A percentile compares a stretch with the other conserved stretches of the same genome.
These are phyloP conservation scores for Hansenula lynferdii DNA, from an alignment of 1,139 yeast species.

Conservation along the genomic window DNA sequence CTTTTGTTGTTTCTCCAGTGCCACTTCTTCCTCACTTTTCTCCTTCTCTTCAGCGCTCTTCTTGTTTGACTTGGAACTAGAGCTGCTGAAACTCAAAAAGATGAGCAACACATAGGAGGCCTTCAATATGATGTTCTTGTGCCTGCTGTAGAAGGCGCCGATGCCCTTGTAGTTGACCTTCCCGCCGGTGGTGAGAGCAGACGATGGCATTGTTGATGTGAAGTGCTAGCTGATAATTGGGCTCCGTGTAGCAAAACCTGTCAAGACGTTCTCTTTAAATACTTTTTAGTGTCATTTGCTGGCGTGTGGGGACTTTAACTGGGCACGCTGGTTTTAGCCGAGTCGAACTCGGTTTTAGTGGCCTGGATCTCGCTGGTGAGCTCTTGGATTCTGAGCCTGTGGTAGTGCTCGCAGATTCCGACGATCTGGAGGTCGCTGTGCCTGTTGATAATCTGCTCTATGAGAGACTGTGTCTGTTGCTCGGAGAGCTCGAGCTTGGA, in stretches of 20 bases:
- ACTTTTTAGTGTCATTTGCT: no score
- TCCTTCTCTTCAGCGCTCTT: background rate
- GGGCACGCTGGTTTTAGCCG: constrained; percentile 1
- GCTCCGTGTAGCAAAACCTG: no score
- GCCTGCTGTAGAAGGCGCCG: constrained; percentile 31
- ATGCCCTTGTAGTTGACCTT: background rate
- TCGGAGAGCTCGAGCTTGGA: constrained; percentile 7
- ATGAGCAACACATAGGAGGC: constrained; percentile 43
- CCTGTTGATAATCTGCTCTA: constrained; percentile 2
- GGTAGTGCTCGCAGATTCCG: constrained; percentile 18
- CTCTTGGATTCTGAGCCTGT: constrained; percentile 13
- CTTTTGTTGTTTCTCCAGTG: no score
- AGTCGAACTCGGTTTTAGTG: constrained; percentile 8
- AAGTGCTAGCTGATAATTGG: no score
- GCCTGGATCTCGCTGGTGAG: constrained; percentile 9
- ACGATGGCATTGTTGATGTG: no score
- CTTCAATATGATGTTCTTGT: constrained; percentile 44
- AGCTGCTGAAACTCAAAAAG: constrained; percentile 22
- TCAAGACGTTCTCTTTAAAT: no score
- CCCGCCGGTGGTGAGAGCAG: no score
- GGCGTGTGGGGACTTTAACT: background rate
- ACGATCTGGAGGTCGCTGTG: constrained; percentile 10
- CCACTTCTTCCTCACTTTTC: background rate
- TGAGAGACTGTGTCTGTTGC: constrained; percentile 5
- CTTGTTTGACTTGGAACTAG: background rate